These are phyloP conservation scores for Hemisphaericaspora xylanilytica DNA, from an alignment of 1,139 yeast genomes.

Conservation along the genomic window DNA sequence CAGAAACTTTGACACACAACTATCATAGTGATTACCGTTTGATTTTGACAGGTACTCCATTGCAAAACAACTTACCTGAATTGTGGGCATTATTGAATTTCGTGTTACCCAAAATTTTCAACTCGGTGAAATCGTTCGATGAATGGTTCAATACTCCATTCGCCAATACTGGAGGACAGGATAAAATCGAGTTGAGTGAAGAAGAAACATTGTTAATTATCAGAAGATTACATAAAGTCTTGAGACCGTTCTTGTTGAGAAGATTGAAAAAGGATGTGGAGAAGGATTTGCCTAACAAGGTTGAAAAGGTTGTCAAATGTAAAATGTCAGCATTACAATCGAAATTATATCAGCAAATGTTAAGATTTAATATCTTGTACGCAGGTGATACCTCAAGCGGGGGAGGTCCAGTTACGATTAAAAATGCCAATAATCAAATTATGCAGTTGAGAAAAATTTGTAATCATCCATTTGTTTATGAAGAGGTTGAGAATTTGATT, in stretches of 20 bases:
- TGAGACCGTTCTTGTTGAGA: constrained; percentile 90
- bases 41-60: constrained; percentile 84
- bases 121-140: constrained; percentile 81
- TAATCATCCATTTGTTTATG: constrained; percentile 96
- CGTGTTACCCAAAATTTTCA: constrained; percentile 76
- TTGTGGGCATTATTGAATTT: constrained; percentile 80
- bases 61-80: constrained; percentile 82
- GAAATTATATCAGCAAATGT: constrained; percentile 75
- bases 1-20: constrained; percentile 66
- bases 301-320: constrained; percentile 93
- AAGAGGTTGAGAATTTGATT: constrained; percentile 84
- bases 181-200: constrained; percentile 74
- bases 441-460: constrained; percentile 97
- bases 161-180: constrained; percentile 79
- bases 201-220: constrained; percentile 94
- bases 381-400: constrained; percentile 52
- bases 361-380: constrained; percentile 64
- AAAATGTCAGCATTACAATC: constrained; percentile 87
- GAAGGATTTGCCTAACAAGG: constrained; percentile 92
- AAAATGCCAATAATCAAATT: constrained; percentile 85
- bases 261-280: constrained; percentile 97
- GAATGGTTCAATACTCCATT: constrained; percentile 88
- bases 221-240: constrained; percentile 92
- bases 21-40: constrained; percentile 75
- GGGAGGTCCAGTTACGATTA: constrained; percentile 54